Conservation (phyloP, 208 protist genomes). For the Vickermania spadyakhi region DNA sequence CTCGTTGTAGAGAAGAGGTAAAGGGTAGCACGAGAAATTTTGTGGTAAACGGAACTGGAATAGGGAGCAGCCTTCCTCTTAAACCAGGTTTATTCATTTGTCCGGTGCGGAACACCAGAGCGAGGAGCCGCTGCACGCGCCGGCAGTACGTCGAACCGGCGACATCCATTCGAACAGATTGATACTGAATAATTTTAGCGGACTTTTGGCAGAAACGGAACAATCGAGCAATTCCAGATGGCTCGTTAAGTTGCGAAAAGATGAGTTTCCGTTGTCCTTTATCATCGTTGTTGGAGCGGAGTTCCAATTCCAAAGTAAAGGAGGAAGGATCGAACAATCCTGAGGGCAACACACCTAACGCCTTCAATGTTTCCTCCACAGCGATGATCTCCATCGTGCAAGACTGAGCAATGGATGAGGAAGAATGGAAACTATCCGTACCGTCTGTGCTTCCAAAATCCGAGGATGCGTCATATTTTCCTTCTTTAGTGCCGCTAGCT, state of each 20-base stretch:
- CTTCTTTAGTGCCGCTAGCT: not conserved
- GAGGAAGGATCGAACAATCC: not conserved
- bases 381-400: not conserved
- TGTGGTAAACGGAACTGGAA: not conserved
- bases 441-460: not conserved
- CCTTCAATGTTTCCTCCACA: not conserved
- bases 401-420: not conserved
- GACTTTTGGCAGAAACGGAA: not conserved
- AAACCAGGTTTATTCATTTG: not conserved
- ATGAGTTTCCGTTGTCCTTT: not conserved
- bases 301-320: not conserved
- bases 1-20: not conserved
- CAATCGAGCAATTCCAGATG: not conserved
- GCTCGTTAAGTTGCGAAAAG: not conserved
- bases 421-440: too few species aligned
- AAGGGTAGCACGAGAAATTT: not conserved
- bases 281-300: not conserved
- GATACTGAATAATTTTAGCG: not conserved
- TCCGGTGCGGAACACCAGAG: not conserved
- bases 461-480: not conserved
- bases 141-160: not conserved
- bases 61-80: not conserved
- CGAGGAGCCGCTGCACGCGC: not conserved
- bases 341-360: not conserved
- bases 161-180: not conserved